phyloP scores from a whole-genome alignment of 495 filamentous ascomycete genomes.

The Letharia lupina region DNA sequence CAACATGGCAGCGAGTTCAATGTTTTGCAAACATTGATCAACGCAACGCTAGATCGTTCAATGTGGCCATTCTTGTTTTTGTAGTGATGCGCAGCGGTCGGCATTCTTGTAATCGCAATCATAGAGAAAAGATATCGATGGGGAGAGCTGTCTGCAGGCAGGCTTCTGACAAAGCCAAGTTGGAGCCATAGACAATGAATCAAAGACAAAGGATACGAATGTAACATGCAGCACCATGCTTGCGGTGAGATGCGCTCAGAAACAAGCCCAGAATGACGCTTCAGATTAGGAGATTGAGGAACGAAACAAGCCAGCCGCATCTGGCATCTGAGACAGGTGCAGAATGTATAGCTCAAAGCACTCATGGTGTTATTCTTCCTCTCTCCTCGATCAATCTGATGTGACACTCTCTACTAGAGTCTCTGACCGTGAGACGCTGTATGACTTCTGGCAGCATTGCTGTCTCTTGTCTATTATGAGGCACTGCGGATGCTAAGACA shows the following conservation, averaged over 20 bases:
- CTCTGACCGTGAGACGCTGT: too few species aligned
- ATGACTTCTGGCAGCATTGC: neutral
- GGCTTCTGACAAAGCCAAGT: neutral
- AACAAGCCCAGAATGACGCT: neutral
- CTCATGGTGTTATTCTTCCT: too few species aligned
- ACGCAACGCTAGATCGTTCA: neutral
- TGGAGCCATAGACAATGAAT: neutral
- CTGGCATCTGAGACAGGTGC: neutral
- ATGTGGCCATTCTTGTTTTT: neutral
- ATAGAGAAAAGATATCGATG: neutral
- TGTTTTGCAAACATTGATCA: neutral
- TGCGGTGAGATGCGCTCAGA: neutral
- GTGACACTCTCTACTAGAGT: too few species aligned
- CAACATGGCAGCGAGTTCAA: neutral
- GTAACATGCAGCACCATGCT: neutral
- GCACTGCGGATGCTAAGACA: too few species aligned
- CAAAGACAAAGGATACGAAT: neutral
- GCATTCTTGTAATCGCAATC: neutral
- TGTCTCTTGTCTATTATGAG: neutral
- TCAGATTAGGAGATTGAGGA: neutral
- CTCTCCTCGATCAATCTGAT: too few species aligned
- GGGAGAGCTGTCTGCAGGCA: neutral
- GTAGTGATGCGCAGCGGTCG: neutral
- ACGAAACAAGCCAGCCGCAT: neutral
- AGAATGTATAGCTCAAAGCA: neutral